A percentile compares a stretch with the other conserved stretches of the same genome.
Evolutionary conservation across 495 filamentous ascomycete species (phyloP).

Genomic region (Trichoderma reesei): DNA sequence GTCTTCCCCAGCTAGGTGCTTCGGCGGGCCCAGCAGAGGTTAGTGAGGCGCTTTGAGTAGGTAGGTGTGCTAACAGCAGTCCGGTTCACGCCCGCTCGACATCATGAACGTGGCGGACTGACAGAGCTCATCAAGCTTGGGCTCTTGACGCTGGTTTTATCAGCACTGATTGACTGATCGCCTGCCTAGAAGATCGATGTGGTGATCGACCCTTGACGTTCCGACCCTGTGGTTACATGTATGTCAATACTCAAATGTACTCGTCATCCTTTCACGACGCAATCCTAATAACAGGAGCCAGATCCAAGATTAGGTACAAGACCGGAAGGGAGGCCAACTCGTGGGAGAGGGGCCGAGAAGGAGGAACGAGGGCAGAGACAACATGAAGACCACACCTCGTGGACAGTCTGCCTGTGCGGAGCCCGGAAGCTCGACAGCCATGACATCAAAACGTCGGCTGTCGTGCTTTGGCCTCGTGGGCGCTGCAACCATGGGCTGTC

Average conservation of each 20-base stretch:
- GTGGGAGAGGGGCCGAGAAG: too few species aligned
- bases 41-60: neutral
- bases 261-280: too few species aligned
- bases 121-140: too few species aligned
- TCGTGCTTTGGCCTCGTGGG: neutral
- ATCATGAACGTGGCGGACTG: too few species aligned
- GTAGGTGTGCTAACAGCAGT: too few species aligned
- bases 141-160: neutral
- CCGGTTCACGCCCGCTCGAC: too few species aligned
- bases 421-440: neutral
- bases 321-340: too few species aligned
- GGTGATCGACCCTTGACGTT: too few species aligned
- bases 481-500: neutral
- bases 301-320: neutral
- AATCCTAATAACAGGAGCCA: neutral
- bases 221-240: too few species aligned
- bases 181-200: too few species aligned
- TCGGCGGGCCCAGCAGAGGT: too few species aligned
- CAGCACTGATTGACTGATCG: neutral
- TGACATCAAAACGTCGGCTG: constrained; percentile 1
- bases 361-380: neutral
- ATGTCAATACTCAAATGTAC: too few species aligned
- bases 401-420: neutral
- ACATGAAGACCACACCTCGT: neutral
- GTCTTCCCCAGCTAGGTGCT: neutral